Conservation (phyloP, 345 rosid genomes). For the Eucalyptus curtisii region DNA sequence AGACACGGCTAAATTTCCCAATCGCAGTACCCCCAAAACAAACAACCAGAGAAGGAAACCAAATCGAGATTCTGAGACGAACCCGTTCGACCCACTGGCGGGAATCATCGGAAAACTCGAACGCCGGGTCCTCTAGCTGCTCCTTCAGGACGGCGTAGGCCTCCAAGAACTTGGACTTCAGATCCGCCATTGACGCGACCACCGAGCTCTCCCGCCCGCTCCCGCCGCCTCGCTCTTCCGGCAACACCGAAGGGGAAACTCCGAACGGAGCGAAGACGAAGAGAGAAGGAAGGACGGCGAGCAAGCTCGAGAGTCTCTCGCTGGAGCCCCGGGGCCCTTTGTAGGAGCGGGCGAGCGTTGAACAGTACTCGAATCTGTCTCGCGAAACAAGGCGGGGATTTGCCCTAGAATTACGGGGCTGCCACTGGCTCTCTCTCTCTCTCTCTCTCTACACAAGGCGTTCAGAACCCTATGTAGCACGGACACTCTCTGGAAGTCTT, state of each 20-base stretch:
- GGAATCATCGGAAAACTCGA: slow-evolving; percentile 65
- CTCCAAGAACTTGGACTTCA: slow-evolving; percentile 45
- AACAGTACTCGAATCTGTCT: neutral
- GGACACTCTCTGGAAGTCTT: no score
- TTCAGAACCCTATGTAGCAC: no score
- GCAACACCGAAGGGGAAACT: neutral
- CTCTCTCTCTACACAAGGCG: neutral
- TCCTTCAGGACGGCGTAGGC: slow-evolving; percentile 55
- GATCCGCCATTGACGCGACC: slow-evolving; percentile 51
- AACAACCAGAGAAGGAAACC: neutral
- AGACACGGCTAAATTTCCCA: neutral
- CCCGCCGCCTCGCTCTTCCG: neutral
- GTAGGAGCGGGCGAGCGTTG: neutral
- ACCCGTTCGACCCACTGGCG: slow-evolving; percentile 81
- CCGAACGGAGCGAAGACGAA: neutral
- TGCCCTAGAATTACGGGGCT: neutral
- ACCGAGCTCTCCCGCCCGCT: neutral
- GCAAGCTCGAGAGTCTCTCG: neutral
- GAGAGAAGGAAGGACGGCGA: neutral
- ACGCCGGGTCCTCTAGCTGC: slow-evolving; percentile 72
- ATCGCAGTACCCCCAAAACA: neutral
- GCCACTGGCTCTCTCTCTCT: neutral
- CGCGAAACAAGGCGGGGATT: neutral
- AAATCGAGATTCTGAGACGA: neutral
- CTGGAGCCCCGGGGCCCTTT: neutral